Base-by-base conservation (phyloP, 768 basidiomycete species). In the Amanita phalloides region DNA sequence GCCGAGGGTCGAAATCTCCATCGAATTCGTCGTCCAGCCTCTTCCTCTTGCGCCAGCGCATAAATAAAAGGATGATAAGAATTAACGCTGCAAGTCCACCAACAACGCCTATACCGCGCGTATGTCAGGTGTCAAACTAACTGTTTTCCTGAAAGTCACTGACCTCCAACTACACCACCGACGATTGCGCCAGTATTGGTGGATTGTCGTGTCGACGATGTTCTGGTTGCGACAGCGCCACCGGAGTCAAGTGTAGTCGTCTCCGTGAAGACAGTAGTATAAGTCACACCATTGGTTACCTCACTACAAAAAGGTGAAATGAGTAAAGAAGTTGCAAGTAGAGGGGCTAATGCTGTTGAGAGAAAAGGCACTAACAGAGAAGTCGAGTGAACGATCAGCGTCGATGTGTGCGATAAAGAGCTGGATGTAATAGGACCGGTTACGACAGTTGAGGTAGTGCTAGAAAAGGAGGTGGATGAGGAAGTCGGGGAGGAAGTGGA, bases 151-250 rank as follows among this genome's bases (percentile, higher is more conserved):
- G 30, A 32, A 7, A 44, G 48, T 2, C 3, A 60, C 65, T 41
- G 55, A 55, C 76, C 78, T 51, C 76, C 77, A n/a, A 78, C 73
- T 2, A 72, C 70, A 14, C 74, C 74, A 8, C 78, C 78, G 3
- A 77, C 70, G 52, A 80, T 78, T 3, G 75, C 65, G 26, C 68
- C 74, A 0, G 66, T 68, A 52, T 68, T 64, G 10, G 42, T 28
- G n/a, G 53, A 28, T n/a, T 36, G 17, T 7, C 20, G 3, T 17
- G 17, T 37, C 13, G 35, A 25, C 1, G 57, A 11, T 0, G 53
- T 8, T 7, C 48, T 14, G 3, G 68, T 57, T 26, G 61, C 51
- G 17, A 53, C 55, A 6, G 58, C 35, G 1, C 66, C 66, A 2
- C 66, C 66, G 1, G 66, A 56, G 10, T 60, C 54, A 36, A 66